Conservation (phyloP, 306 rosid species). For the Crataegus laevigata region DNA sequence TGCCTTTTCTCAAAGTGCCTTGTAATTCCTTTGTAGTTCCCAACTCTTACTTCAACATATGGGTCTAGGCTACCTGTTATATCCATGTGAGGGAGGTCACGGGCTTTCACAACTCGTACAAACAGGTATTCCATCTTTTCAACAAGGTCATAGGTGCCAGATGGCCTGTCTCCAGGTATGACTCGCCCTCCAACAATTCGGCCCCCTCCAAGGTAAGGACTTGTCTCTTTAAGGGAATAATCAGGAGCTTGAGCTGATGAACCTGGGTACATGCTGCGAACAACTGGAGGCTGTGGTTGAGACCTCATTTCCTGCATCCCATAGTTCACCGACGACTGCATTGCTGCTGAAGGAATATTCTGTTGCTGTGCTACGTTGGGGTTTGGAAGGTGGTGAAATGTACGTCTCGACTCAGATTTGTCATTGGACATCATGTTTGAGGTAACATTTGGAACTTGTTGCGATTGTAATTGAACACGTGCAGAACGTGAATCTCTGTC, state of each 20-base stretch:
- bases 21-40: constrained; percentile 76
- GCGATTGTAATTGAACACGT: constrained; percentile 25
- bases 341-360: constrained; percentile 13
- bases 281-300: constrained; percentile 29
- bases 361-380: constrained; percentile 26
- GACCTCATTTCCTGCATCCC: constrained; percentile 63
- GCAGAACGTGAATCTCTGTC: constrained; percentile 12
- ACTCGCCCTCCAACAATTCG: constrained; percentile 64
- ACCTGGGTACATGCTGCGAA: constrained; percentile 34
- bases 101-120: constrained; percentile 84
- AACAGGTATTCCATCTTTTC: constrained; percentile 74
- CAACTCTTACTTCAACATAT: constrained; percentile 72
- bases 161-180: constrained; percentile 26
- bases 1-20: constrained; percentile 58
- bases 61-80: constrained; percentile 89
- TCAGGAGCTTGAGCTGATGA: constrained; percentile 41
- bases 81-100: constrained; percentile 78
- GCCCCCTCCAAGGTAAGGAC: constrained; percentile 90
- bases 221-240: constrained; percentile 61
- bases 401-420: constrained; percentile 40
- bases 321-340: constrained; percentile 29
- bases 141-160: constrained; percentile 84
- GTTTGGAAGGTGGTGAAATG: constrained; percentile 57
- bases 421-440: constrained; percentile 31
- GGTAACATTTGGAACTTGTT: constrained; percentile 26